Base-by-base conservation (phyloP, 1,284 basidiomycete species). In the Moesziomyces antarcticus region DNA sequence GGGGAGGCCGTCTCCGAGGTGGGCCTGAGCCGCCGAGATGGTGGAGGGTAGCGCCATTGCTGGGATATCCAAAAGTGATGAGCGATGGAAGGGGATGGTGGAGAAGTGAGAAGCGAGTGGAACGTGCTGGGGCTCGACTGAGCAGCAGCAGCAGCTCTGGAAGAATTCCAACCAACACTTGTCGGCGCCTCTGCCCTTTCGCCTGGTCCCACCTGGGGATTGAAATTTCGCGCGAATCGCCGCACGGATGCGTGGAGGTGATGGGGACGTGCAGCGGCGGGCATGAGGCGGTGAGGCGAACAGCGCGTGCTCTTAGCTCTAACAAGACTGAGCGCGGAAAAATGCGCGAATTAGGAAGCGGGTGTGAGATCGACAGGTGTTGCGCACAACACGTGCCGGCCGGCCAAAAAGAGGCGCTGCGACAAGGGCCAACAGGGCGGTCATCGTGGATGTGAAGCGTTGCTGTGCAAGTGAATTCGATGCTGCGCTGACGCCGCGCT, bases 1-100 rank as follows among this genome's bases (percentile, higher is more conserved):
- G 22, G 77, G 77, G 6, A 79, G 61, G 6, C 72, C 77, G 21
- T 75, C 50, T 33, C 70, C 63, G n/a, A 75, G 48, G 54, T 67
- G 56, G 14, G 73, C 65, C 37, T 60, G 53, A 30, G 76, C 76
- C 40, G 73, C 71, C 14, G 65, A 60, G 52, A 78, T 63, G n/a
- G 70, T 66, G 58, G 43, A 42, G 24, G 76, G 71, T 10, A 76
- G 64, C 40, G 76, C 61, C 76, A 78, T 78, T 14, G 11, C 53
- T 30, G 35, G 21, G 48, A 18, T 22, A 13, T 3, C 20, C 27
- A 16, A 7, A 18, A 16, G 48, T 16, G 35, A 50, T n/a, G 35
- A 50, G 24, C 11, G 20, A 30, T 27, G 5, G 21, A 45, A 22
- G 24, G 2, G 35, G 35, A 6, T 14, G 13, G 14, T 6, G n/a